Evolutionary conservation across 306 rosid genomes (phyloP).

Genomic region (Citrullus colocynthis): DNA sequence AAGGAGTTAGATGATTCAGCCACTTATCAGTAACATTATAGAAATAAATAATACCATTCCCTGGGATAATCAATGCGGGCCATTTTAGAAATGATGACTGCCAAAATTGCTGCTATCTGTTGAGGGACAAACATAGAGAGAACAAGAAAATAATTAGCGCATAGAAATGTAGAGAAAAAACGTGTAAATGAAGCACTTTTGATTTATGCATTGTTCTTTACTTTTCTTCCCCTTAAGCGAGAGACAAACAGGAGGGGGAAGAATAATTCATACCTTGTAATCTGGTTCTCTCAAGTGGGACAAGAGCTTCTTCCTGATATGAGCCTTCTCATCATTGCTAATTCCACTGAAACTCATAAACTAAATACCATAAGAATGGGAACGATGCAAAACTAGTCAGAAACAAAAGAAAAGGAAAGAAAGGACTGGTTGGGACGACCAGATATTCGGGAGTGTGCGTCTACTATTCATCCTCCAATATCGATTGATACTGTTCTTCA

Average conservation of each 20-base stretch:
- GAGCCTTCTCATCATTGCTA: conserved; percentile 70
- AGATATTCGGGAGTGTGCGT: background rate
- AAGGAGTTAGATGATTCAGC: background rate
- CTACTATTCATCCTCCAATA: conserved; percentile 78
- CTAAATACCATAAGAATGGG: background rate
- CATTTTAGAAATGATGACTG: conserved; percentile 84
- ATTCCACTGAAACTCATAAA: conserved; percentile 53
- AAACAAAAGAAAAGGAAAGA: background rate
- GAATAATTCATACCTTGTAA: conserved; percentile 45
- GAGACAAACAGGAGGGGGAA: background rate
- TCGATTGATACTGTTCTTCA: conserved; percentile 72
- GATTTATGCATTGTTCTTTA: background rate
- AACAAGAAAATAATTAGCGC: conserved; percentile 14
- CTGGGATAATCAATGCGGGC: conserved; percentile 92
- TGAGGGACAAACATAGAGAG: conserved; percentile 11
- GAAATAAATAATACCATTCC: conserved; percentile 56
- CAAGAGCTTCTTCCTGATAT: conserved; percentile 72
- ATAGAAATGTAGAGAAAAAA: conserved; percentile 4
- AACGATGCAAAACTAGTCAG: background rate
- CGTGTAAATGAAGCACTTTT: background rate
- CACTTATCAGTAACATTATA: background rate
- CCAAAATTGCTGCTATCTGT: conserved; percentile 83
- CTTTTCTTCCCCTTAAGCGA: background rate
- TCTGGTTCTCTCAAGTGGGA: conserved; percentile 73
- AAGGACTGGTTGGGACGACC: conserved; percentile 29